Conservation (phyloP, 2,329 filamentous ascomycete species). For the Pseudogymnoascus sp. region DNA sequence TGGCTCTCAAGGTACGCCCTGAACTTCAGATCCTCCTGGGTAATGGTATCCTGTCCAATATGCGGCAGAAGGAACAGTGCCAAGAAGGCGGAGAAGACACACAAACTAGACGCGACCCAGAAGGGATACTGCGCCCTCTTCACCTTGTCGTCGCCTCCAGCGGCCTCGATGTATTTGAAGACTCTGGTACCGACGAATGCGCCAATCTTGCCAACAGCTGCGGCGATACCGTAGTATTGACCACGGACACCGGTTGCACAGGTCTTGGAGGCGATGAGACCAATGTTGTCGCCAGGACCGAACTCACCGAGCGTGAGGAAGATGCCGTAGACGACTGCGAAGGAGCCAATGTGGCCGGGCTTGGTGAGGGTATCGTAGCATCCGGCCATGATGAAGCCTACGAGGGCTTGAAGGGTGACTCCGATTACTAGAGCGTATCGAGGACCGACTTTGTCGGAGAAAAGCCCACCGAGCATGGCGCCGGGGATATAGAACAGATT, state of each 20-base stretch:
- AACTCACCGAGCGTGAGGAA: conserved; percentile 74
- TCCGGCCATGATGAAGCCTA: conserved; percentile 86
- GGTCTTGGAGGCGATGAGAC: conserved; percentile 77
- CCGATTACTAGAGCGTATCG: conserved; percentile 65
- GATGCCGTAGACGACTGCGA: conserved; percentile 72
- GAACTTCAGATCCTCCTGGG: conserved; percentile 68
- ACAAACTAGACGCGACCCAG: conserved; percentile 72
- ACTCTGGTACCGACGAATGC: conserved; percentile 83
- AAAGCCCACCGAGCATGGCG: conserved; percentile 66
- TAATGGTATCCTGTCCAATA: conserved; percentile 80
- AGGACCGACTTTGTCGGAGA: conserved; percentile 73
- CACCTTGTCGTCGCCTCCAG: conserved; percentile 49
- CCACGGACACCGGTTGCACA: conserved; percentile 83
- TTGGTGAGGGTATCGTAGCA: conserved; percentile 65
- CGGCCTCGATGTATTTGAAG: conserved; percentile 63
- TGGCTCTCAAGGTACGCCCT: conserved; percentile 63
- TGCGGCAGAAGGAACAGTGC: conserved; percentile 64
- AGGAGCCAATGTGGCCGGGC: conserved; percentile 60
- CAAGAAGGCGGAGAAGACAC: conserved; percentile 64
- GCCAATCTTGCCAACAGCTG: conserved; percentile 66
- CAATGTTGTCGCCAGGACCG: conserved; percentile 87
- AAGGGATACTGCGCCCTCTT: conserved; percentile 81
- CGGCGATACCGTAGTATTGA: conserved; percentile 65
- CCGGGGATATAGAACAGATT: conserved; percentile 87
- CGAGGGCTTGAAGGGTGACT: conserved; percentile 63